phyloP scores from a whole-genome alignment of 495 filamentous ascomycete species.

The Aspergillus carlsbadensis region DNA sequence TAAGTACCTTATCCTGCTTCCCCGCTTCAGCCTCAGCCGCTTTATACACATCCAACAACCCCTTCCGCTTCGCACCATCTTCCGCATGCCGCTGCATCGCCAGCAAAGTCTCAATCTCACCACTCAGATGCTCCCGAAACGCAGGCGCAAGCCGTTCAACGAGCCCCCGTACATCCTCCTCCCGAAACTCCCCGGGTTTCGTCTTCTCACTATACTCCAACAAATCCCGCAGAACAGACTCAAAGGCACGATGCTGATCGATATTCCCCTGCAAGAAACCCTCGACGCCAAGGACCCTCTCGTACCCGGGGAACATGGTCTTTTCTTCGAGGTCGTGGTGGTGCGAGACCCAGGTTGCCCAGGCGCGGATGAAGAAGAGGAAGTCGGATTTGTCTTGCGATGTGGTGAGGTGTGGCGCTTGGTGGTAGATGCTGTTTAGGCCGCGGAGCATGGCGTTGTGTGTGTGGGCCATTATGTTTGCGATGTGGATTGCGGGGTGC shows the following conservation, averaged over 20 bases:
- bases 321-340: slow-evolving; percentile 6
- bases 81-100: background rate
- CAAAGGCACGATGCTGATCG: too few relatives aligned
- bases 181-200: too few relatives aligned
- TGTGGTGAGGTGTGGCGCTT: background rate
- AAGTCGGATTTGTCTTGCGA: background rate
- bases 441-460: slow-evolving; percentile 7
- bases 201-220: too few relatives aligned
- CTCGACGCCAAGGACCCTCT: background rate
- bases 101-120: background rate
- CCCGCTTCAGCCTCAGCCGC: slow-evolving; percentile 3
- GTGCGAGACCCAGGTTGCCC: background rate
- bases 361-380: background rate
- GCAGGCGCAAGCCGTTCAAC: background rate
- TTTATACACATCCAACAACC: background rate
- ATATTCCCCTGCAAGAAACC: background rate
- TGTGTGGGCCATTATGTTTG: slow-evolving; percentile 5
- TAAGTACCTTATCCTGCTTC: slow-evolving; percentile 1
- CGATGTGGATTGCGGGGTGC: background rate
- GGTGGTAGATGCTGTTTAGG: slow-evolving; percentile 8
- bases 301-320: slow-evolving; percentile 2
- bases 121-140: slow-evolving; percentile 1
- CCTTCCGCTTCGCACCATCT: background rate
- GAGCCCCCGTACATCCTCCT: background rate
- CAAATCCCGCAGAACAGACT: too few relatives aligned